Percentiles rank a stretch among this genome's conserved stretches.
These are phyloP conservation scores for Erythrophleum fordii DNA, from an alignment of 306 rosid species.

Conservation along the genomic window DNA sequence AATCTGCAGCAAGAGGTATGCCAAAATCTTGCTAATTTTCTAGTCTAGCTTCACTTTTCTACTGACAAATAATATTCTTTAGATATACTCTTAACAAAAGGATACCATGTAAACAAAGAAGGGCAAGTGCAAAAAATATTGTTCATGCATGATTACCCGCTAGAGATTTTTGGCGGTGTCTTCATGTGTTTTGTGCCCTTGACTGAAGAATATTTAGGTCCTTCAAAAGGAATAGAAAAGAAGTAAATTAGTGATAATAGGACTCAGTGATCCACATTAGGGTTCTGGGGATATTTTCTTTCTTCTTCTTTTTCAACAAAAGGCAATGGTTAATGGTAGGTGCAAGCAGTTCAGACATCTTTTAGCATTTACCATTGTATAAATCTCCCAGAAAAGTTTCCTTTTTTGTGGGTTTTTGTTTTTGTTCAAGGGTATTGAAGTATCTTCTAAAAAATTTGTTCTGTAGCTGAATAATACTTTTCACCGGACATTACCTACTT, in stretches of 20 bases:
- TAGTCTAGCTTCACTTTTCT: slow-evolving; percentile 11
- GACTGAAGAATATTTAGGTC: not conserved
- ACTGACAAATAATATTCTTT: not conserved
- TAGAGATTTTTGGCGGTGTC: not conserved
- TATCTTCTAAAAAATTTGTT: not conserved
- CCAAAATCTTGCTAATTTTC: slow-evolving; percentile 22
- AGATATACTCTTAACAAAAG: not conserved
- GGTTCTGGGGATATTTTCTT: not conserved
- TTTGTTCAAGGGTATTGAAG: not conserved
- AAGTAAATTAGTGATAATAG: not conserved
- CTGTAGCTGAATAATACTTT: not conserved
- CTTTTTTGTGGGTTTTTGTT: not conserved
- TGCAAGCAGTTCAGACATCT: not conserved
- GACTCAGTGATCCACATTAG: not conserved
- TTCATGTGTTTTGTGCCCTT: not conserved
- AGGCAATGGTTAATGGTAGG: slow-evolving; percentile 1
- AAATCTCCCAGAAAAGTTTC: not conserved
- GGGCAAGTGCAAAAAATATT: not conserved
- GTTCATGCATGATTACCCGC: not conserved
- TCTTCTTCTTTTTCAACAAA: not conserved
- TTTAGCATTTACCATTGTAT: not conserved
- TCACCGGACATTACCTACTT: not conserved
- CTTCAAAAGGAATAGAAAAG: not conserved
- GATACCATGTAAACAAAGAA: not conserved
- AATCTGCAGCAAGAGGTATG: slow-evolving; percentile 85